These are phyloP conservation scores for Lichtheimia hyalospora DNA, from an alignment of 371 early-diverging fungal species.

Conservation along the genomic window DNA sequence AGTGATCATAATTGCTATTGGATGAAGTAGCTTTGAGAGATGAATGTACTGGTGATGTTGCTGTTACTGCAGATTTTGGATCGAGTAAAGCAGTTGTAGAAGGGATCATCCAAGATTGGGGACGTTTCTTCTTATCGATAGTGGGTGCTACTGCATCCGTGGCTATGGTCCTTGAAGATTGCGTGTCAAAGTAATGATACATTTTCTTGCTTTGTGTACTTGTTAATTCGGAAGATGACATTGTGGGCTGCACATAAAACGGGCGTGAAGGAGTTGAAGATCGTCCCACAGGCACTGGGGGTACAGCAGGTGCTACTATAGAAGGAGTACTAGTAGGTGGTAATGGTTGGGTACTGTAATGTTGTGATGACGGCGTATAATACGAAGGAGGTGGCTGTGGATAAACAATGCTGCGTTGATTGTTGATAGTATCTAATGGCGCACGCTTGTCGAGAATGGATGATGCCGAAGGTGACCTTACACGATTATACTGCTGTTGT, in stretches of 20 bases:
- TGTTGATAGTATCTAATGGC: neutral
- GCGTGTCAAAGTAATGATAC: slow-evolving; percentile 4
- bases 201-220: slow-evolving; percentile 2
- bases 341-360: neutral
- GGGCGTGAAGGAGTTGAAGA: neutral
- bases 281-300: slow-evolving; percentile 18
- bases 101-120: slow-evolving; percentile 12
- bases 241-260: slow-evolving; percentile 6
- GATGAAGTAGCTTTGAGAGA: no score
- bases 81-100: neutral
- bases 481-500: slow-evolving; percentile 11
- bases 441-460: slow-evolving; percentile 22
- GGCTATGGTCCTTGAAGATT: neutral
- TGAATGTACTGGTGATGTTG: no score
- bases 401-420: neutral
- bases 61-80: neutral
- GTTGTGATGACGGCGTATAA: neutral
- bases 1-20: neutral
- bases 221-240: slow-evolving; percentile 8
- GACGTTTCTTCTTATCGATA: slow-evolving; percentile 4
- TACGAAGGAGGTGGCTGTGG: neutral
- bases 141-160: neutral
- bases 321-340: slow-evolving; percentile 4
- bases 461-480: slow-evolving; percentile 26
- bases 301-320: slow-evolving; percentile 31